phyloP scores from a whole-genome alignment of 441 rosid species.

The Pelargonium cotyledonis region DNA sequence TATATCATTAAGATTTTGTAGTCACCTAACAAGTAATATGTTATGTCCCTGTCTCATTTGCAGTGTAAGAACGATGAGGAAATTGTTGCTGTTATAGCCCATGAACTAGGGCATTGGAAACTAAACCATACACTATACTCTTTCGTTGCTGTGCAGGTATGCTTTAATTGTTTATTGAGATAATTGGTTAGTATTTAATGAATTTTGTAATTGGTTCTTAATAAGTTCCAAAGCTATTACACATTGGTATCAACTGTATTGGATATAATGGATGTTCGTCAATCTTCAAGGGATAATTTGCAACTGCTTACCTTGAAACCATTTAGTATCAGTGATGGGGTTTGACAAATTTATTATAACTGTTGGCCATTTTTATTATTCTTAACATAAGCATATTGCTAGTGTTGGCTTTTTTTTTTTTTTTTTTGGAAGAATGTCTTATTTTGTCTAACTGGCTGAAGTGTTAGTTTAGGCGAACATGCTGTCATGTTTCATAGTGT shows the following conservation, averaged over 20 bases:
- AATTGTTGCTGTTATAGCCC: slow-evolving; percentile 93
- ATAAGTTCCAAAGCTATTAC: not conserved
- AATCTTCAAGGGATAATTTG: not conserved
- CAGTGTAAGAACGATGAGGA: slow-evolving; percentile 92
- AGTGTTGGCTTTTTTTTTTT: not conserved
- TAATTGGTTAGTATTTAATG: not conserved
- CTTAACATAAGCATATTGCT: no score
- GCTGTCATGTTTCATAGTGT: not conserved
- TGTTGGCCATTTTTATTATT: no score
- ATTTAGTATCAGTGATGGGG: not conserved
- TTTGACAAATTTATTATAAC: not conserved
- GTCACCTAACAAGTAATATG: not conserved
- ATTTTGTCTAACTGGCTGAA: not conserved
- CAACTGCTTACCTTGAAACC: not conserved
- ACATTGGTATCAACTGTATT: slow-evolving; percentile 2
- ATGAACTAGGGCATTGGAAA: slow-evolving; percentile 99
- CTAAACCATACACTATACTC: slow-evolving; percentile 90
- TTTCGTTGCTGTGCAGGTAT: slow-evolving; percentile 84
- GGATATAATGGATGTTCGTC: slow-evolving; percentile 3
- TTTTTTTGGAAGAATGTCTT: not conserved
- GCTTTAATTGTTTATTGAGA: slow-evolving; percentile 13
- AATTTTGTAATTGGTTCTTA: not conserved
- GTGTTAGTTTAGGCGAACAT: not conserved
- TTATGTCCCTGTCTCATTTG: slow-evolving; percentile 14
- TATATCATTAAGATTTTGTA: not conserved